Conservation (phyloP, 495 filamentous ascomycete species). For the Lasiosphaeria hispida region DNA sequence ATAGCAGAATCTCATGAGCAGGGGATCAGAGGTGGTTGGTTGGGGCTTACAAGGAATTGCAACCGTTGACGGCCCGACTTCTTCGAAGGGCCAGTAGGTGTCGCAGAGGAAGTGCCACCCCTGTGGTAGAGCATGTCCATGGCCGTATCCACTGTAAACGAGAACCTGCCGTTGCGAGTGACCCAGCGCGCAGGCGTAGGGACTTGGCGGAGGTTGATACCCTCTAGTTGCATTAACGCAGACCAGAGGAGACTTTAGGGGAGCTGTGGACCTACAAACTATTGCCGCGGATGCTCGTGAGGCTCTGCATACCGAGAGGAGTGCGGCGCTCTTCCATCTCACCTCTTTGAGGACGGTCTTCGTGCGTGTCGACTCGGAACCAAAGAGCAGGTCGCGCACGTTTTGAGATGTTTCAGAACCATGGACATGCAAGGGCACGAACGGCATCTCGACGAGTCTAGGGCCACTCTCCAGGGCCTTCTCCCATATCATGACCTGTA, state of each 20-base stretch:
- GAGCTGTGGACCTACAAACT: neutral
- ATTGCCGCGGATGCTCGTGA: neutral
- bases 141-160: neutral
- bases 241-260: neutral
- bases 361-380: too few species aligned
- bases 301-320: neutral
- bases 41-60: neutral
- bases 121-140: neutral
- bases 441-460: too few species aligned
- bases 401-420: too few species aligned
- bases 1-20: too few species aligned
- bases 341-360: too few species aligned
- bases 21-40: too few species aligned
- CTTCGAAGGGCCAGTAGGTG: neutral
- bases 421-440: too few species aligned
- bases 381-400: too few species aligned
- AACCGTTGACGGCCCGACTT: neutral
- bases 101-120: neutral
- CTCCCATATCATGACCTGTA: slow-evolving; percentile 1
- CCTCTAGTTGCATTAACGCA: too few species aligned
- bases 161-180: neutral
- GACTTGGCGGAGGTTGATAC: neutral
- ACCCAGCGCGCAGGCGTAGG: neutral
- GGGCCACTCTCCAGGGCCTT: neutral
- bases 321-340: neutral